Conservation (phyloP, 2,329 filamentous ascomycete species). For the Gaeumannomyces tritici region DNA sequence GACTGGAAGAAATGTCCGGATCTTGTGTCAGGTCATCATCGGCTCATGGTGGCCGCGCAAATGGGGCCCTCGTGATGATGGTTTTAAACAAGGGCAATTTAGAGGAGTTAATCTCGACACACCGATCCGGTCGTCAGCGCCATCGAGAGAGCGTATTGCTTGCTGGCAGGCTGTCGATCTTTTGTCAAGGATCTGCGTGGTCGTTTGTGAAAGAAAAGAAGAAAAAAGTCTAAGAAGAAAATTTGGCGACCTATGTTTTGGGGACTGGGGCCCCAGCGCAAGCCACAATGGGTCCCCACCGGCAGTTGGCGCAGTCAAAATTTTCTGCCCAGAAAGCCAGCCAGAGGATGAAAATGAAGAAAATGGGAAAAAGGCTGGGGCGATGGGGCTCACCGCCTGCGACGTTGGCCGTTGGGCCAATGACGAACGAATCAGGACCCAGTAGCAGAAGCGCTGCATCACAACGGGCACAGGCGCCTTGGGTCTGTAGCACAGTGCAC, state of each 20-base stretch:
- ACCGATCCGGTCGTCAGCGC: constrained; percentile 42
- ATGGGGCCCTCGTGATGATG: constrained; percentile 59
- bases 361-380: not conserved
- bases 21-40: constrained; percentile 59
- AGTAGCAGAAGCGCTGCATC: not conserved
- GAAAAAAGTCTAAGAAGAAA: not conserved
- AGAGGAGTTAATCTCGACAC: constrained; percentile 46
- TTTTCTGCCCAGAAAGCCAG: not conserved
- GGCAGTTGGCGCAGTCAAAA: not conserved
- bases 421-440: not conserved
- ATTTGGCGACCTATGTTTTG: not conserved
- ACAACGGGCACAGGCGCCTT: not conserved
- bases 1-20: constrained; percentile 33
- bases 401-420: constrained; percentile 1
- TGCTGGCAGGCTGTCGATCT: constrained; percentile 26
- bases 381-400: constrained; percentile 2
- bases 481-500: not conserved
- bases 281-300: not conserved
- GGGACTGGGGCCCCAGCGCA: not conserved
- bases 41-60: constrained; percentile 54
- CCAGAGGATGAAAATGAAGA: not conserved
- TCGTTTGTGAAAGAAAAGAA: constrained; percentile 15
- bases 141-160: constrained; percentile 17
- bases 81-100: constrained; percentile 53
- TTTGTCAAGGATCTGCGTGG: constrained; percentile 18